Conservation (phyloP, 495 filamentous ascomycete genomes). For the Thermothielavioides terrestris region DNA sequence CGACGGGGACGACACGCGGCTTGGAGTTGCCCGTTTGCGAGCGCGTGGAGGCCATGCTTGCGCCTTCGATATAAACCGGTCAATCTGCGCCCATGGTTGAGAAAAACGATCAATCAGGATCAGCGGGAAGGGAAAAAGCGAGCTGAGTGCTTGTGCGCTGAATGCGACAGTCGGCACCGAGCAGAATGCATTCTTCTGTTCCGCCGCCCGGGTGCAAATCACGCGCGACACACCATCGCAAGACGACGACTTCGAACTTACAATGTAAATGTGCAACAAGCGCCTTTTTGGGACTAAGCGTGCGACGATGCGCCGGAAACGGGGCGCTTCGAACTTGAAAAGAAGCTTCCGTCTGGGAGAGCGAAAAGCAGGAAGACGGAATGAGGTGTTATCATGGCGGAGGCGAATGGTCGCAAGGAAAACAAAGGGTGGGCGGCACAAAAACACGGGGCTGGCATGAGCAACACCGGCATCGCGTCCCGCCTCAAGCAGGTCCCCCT, state of each 20-base stretch:
- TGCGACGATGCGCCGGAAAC: background rate
- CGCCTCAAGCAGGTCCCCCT: background rate
- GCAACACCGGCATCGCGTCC: constrained; percentile 6
- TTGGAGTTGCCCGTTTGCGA: constrained; percentile 47
- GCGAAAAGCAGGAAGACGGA: background rate
- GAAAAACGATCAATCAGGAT: background rate
- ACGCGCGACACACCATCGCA: background rate
- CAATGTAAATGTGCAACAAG: background rate
- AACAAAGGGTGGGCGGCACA: constrained; percentile 15
- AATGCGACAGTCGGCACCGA: background rate
- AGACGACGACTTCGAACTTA: background rate
- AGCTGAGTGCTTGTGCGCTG: background rate
- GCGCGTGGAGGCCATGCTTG: constrained; percentile 44
- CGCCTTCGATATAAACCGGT: constrained; percentile 12
- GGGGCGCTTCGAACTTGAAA: background rate
- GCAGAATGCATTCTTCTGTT: no score
- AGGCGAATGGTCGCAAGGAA: constrained; percentile 10
- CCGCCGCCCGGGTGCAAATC: background rate
- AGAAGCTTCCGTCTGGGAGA: background rate
- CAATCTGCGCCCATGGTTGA: constrained; percentile 7
- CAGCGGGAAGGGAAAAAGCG: background rate
- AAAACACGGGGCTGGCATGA: constrained; percentile 15
- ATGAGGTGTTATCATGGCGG: background rate
- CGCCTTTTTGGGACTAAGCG: no score
- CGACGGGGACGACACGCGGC: constrained; percentile 44